Evolutionary conservation across 345 rosid genomes (phyloP).

Genomic region (Brassica juncea): DNA sequence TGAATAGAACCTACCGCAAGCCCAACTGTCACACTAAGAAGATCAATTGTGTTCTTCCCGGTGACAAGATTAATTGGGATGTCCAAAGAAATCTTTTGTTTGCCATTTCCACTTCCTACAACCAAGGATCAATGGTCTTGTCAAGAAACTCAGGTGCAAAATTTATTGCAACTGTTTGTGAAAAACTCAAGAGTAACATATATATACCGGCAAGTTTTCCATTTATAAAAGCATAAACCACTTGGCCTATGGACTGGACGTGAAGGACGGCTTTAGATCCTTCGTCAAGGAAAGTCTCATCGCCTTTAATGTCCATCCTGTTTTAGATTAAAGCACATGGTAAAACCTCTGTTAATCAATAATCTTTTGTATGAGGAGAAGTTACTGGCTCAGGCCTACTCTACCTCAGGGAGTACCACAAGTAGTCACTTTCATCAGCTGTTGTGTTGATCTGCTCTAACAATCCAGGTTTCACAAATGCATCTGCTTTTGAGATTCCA

Average conservation of each 20-base stretch:
- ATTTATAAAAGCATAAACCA: constrained; percentile 74
- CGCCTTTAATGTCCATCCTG: constrained; percentile 55
- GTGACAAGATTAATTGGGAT: constrained; percentile 59
- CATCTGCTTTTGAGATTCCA: constrained; percentile 70
- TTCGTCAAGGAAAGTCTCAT: constrained; percentile 59
- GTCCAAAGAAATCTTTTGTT: constrained; percentile 62
- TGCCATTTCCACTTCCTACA: constrained; percentile 65
- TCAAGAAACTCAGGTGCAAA: background rate
- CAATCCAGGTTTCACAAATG: constrained; percentile 66
- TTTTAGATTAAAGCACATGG: constrained; percentile 20
- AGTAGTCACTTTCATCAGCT: constrained; percentile 80
- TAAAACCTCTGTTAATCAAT: background rate
- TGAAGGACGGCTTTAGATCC: constrained; percentile 77
- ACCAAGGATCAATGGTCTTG: constrained; percentile 4
- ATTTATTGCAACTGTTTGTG: background rate
- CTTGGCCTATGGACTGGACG: constrained; percentile 84
- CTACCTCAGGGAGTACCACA: constrained; percentile 93
- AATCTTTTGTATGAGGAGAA: constrained; percentile 14
- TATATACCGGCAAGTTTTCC: constrained; percentile 71
- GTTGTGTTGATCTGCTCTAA: constrained; percentile 88
- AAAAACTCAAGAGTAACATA: background rate
- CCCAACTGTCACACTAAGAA: constrained; percentile 93
- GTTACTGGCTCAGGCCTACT: background rate
- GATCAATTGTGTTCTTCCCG: constrained; percentile 80
- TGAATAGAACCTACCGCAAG: constrained; percentile 60